Conservation (phyloP, 495 filamentous ascomycete species). For the Penicillium paradoxum region DNA sequence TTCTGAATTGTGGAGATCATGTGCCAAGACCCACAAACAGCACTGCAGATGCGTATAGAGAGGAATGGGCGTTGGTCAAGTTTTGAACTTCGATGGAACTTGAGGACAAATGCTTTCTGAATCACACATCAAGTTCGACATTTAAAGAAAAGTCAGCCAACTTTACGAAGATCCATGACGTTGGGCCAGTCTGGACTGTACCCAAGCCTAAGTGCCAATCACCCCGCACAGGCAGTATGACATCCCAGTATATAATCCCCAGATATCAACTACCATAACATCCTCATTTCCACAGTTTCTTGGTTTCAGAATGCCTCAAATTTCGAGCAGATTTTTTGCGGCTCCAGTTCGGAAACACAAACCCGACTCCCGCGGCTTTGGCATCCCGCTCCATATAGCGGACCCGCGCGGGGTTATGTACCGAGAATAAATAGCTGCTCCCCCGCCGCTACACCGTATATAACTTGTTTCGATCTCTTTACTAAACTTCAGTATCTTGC, state of each 20-base stretch:
- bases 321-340: background rate
- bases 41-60: background rate
- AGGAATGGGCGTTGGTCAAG: background rate
- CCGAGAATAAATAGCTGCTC: background rate
- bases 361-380: conserved; percentile 15
- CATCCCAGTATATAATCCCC: background rate
- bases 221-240: background rate
- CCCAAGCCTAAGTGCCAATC: background rate
- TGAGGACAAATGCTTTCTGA: background rate
- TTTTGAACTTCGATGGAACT: background rate
- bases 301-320: too few relatives aligned
- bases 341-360: background rate
- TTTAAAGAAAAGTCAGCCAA: background rate
- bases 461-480: too few relatives aligned
- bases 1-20: conserved; percentile 21
- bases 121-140: too few relatives aligned
- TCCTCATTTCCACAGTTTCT: background rate
- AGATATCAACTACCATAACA: background rate
- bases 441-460: background rate
- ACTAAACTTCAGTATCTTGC: background rate
- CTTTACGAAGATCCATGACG: background rate
- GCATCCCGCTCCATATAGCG: conserved; percentile 7
- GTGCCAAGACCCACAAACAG: conserved; percentile 25
- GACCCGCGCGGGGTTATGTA: conserved; percentile 19
- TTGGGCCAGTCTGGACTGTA: background rate